Base-by-base conservation (phyloP, 768 basidiomycete genomes). In the Myochromella boudieri region DNA sequence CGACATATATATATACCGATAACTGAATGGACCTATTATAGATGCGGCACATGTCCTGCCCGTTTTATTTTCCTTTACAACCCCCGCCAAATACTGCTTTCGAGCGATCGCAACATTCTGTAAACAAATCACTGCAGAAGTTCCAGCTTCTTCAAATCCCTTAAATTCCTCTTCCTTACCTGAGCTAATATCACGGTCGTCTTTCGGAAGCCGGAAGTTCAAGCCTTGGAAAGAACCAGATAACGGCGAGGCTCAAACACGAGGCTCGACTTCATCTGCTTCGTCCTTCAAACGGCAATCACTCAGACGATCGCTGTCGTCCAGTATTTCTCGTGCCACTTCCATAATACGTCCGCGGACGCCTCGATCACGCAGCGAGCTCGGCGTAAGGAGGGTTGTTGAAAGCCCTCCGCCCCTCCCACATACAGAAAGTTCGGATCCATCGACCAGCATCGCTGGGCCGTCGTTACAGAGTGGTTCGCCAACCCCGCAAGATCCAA, bases 41-140 rank as follows among this genome's bases (percentile, higher is more conserved):
- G 87, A 87, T 57, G 74, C 80, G 3, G 84, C 85, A 0, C 88
- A 90, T 61, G 74, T 86, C 36, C 64, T 90, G 15, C 88, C 88
- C 1, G 74, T 89, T 14, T 68, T 89, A 1, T 90, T 90, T 57
- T 70, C 83, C 2, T 87, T 89, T 61, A 84, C 85, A 3, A 87
- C 82, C 1, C 86, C 87, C 2, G 87, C 78, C 7, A 91, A 91
- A 58, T 91, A 76, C 55, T 90, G 87, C 59, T 88, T 83, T 65
- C 80, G 89, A 26, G 83, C 84, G 3, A 84, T 91, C 40, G 86
- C 89, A 15, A 71, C 69, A 6, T 91, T 91, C 61, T 74, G 69
- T 52, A 85, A 81, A 56, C 71, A 83, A 39, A 78, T 85, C 17
- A 87, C 84, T 0, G 80, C 77, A 15, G 74, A 75, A 61, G 51